Conservation (phyloP, 345 rosid genomes). For the Rubroshorea leprosula region DNA sequence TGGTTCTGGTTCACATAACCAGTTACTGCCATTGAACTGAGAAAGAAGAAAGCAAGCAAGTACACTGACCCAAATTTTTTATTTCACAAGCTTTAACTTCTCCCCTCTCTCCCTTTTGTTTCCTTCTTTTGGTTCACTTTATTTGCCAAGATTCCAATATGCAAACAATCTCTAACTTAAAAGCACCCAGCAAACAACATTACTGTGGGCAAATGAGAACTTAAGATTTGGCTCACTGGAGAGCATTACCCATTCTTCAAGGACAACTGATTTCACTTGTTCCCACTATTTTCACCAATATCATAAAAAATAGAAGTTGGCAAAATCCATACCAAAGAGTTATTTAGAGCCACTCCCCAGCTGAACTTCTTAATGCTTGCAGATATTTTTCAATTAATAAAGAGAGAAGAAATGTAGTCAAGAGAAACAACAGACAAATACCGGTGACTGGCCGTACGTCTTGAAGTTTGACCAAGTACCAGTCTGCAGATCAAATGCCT, state of each 20-base stretch:
- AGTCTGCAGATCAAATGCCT: constrained; percentile 71
- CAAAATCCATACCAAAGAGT: neutral
- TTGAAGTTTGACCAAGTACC: constrained; percentile 76
- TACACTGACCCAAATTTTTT: neutral
- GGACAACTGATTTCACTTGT: neutral
- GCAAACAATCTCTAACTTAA: too few relatives aligned
- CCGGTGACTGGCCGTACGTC: constrained; percentile 97
- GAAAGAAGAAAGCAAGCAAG: neutral
- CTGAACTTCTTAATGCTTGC: constrained; percentile 4
- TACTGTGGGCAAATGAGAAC: too few relatives aligned
- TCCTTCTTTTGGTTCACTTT: neutral
- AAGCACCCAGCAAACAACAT: too few relatives aligned
- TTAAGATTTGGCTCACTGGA: too few relatives aligned
- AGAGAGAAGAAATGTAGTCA: constrained; percentile 12
- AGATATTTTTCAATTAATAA: constrained; percentile 9
- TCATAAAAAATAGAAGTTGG: neutral
- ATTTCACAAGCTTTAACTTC: neutral
- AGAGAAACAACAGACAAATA: constrained; percentile 29
- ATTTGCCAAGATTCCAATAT: neutral
- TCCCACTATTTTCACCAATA: neutral
- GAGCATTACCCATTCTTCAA: neutral
- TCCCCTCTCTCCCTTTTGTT: too few relatives aligned
- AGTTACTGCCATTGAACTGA: neutral
- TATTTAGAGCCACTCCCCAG: too few relatives aligned
- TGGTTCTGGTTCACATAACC: neutral